phyloP scores from a whole-genome alignment of 129 eudicot species.

The Solidago caesia region DNA sequence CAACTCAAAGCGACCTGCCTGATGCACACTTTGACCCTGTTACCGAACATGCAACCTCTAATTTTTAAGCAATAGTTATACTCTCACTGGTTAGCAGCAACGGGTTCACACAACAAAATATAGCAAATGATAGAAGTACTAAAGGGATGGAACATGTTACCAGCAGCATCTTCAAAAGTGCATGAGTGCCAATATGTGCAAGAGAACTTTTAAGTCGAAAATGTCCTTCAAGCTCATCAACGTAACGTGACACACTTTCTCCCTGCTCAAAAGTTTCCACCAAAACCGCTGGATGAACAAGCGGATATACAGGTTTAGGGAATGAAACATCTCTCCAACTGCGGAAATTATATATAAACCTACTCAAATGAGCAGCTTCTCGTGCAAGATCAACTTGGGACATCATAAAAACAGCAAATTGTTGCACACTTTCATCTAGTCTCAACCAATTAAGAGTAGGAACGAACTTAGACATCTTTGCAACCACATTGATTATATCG shows the following conservation, averaged over 20 bases:
- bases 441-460: slow-evolving; percentile 92
- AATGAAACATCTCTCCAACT: slow-evolving; percentile 91
- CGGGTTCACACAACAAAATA: not conserved
- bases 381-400: slow-evolving; percentile 97
- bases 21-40: not conserved
- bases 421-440: slow-evolving; percentile 90
- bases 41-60: not conserved
- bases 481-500: slow-evolving; percentile 71
- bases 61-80: not conserved
- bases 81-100: not conserved
- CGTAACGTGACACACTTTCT: slow-evolving; percentile 77
- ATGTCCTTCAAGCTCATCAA: slow-evolving; percentile 80
- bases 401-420: slow-evolving; percentile 94
- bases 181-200: slow-evolving; percentile 93
- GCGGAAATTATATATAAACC: slow-evolving; percentile 83
- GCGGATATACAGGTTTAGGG: slow-evolving; percentile 88
- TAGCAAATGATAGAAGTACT: not conserved
- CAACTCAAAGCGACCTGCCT: not conserved
- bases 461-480: slow-evolving; percentile 60
- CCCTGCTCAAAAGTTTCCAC: slow-evolving; percentile 93
- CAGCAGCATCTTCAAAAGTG: slow-evolving; percentile 88
- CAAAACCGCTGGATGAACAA: slow-evolving; percentile 91
- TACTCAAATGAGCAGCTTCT: slow-evolving; percentile 93
- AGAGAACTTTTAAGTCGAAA: slow-evolving; percentile 70
- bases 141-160: slow-evolving; percentile 31